Evolutionary conservation across 208 protist genomes (phyloP).

Genomic region (Trypanosoma melophagium): DNA sequence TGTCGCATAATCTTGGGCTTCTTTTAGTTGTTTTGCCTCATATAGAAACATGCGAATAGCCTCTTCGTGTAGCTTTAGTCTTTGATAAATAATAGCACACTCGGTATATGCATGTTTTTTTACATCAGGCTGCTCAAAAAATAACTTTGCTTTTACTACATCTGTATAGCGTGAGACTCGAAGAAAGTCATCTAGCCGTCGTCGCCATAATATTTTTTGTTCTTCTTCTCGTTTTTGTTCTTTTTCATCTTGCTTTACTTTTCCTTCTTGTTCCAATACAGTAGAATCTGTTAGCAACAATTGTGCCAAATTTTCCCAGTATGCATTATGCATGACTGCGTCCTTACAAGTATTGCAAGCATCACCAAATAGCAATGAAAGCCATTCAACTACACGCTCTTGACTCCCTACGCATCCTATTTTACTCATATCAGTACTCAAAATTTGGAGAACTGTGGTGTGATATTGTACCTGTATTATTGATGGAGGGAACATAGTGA

Average conservation of each 20-base stretch:
- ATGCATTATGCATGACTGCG: constrained; percentile 32
- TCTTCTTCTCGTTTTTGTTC: neutral
- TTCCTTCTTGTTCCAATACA: neutral
- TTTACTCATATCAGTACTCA: constrained; percentile 19
- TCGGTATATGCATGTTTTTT: constrained; percentile 34
- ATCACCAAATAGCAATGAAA: constrained; percentile 23
- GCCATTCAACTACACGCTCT: constrained; percentile 22
- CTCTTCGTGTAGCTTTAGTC: constrained; percentile 45
- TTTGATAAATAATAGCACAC: constrained; percentile 59
- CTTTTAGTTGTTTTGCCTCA: constrained; percentile 39
- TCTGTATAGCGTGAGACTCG: constrained; percentile 38
- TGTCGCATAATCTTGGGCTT: constrained; percentile 54
- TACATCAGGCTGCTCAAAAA: constrained; percentile 47
- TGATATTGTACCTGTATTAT: neutral
- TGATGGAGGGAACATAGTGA: constrained; percentile 19
- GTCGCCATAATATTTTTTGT: constrained; percentile 1
- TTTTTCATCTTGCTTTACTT: neutral
- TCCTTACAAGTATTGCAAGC: constrained; percentile 14
- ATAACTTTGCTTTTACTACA: constrained; percentile 21
- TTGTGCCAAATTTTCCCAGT: constrained; percentile 36
- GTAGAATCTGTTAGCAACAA: constrained; percentile 17
- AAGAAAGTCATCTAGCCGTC: constrained; percentile 46
- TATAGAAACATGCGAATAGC: constrained; percentile 66
- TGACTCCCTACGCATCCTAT: neutral
- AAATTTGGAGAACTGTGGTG: constrained; percentile 7